phyloP scores from a whole-genome alignment of 1,139 yeast genomes.

The Pneumocystis canis region DNA sequence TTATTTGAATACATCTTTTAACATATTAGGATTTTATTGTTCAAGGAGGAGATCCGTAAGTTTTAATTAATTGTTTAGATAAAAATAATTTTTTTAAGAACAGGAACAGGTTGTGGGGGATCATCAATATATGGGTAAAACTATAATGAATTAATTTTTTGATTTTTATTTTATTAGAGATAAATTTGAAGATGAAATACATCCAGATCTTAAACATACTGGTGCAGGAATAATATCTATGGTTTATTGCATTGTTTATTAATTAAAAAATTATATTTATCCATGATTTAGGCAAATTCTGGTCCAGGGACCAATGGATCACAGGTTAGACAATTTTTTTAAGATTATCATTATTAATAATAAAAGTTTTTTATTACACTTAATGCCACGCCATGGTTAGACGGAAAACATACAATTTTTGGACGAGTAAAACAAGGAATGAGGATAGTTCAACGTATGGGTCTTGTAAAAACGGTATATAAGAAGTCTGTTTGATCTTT shows the following conservation, averaged over 20 bases:
- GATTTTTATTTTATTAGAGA: slow-evolving; percentile 6
- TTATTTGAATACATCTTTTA: not conserved
- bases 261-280: not conserved
- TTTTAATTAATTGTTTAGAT: not conserved
- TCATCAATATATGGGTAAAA: slow-evolving; percentile 19
- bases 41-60: slow-evolving; percentile 28
- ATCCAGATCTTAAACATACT: slow-evolving; percentile 36
- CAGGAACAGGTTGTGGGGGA: slow-evolving; percentile 26
- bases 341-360: not conserved
- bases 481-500: not conserved
- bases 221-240: slow-evolving; percentile 43
- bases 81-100: slow-evolving; percentile 3
- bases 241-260: slow-evolving; percentile 7
- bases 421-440: slow-evolving; percentile 48
- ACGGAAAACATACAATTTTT: slow-evolving; percentile 38
- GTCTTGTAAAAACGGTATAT: slow-evolving; percentile 31
- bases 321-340: slow-evolving; percentile 11
- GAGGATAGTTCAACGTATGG: slow-evolving; percentile 36
- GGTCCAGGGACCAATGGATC: slow-evolving; percentile 29
- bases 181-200: slow-evolving; percentile 32
- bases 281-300: slow-evolving; percentile 20
- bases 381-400: slow-evolving; percentile 33
- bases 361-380: slow-evolving; percentile 39
- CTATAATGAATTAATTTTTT: not conserved
- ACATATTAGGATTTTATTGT: slow-evolving; percentile 22